Conservation (phyloP, 2,329 filamentous ascomycete species). For the Fusarium sp. region DNA sequence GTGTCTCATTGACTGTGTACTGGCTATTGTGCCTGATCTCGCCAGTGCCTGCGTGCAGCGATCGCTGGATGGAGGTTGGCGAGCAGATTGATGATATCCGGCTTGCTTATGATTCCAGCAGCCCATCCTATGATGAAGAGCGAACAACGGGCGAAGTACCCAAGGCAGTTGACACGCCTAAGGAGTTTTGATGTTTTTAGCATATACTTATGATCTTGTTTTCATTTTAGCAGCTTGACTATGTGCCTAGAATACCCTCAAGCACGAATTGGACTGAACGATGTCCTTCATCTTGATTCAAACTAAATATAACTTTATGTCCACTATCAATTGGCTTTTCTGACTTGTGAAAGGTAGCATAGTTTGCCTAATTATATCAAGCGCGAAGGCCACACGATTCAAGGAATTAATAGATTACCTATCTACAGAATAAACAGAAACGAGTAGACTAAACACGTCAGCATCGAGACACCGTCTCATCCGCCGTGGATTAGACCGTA, state of each 20-base stretch:
- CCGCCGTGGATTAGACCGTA: too few species aligned
- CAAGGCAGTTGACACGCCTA: constrained; percentile 22
- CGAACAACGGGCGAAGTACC: constrained; percentile 24
- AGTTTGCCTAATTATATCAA: too few species aligned
- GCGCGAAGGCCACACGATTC: too few species aligned
- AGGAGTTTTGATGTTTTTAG: constrained; percentile 22
- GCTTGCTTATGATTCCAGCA: constrained; percentile 58
- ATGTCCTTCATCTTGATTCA: not conserved
- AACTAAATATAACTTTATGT: not conserved
- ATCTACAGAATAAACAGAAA: too few species aligned
- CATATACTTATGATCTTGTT: not conserved
- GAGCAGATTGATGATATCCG: constrained; percentile 67
- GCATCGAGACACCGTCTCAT: too few species aligned
- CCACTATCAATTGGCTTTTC: not conserved
- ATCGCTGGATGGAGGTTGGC: constrained; percentile 81
- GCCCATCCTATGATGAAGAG: constrained; percentile 55
- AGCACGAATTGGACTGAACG: not conserved
- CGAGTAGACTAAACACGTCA: too few species aligned
- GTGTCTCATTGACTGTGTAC: constrained; percentile 75
- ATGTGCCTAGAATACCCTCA: not conserved
- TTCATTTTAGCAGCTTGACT: not conserved
- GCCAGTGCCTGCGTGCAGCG: constrained; percentile 79
- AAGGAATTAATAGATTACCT: too few species aligned
- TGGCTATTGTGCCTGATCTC: constrained; percentile 74
- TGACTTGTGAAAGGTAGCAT: not conserved